Evolutionary conservation across 441 rosid species (phyloP).

Genomic region (Mallotus repandus): DNA sequence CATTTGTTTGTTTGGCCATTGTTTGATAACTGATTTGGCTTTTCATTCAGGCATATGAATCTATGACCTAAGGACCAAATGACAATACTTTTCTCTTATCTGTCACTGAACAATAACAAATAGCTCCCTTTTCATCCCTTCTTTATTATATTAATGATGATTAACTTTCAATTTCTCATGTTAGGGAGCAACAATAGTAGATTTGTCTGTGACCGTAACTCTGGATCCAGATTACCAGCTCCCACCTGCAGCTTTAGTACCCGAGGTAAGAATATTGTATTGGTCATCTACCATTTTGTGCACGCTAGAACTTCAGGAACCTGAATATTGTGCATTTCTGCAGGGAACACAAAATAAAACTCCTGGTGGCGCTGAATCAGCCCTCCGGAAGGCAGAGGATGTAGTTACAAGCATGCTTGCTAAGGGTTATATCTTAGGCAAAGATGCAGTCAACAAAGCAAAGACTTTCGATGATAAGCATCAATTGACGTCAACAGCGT

Average conservation of each 20-base stretch:
- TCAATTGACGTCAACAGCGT: slow-evolving; percentile 70
- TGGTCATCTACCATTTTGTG: slow-evolving; percentile 3
- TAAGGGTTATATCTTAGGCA: slow-evolving; percentile 77
- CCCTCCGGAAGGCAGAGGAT: slow-evolving; percentile 76
- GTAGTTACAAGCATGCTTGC: slow-evolving; percentile 80
- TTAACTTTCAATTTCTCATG: slow-evolving; percentile 24
- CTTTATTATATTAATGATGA: neutral
- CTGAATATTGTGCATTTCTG: slow-evolving; percentile 16
- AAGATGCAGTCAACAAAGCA: slow-evolving; percentile 75
- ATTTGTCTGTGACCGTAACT: slow-evolving; percentile 60
- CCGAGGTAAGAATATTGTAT: slow-evolving; percentile 33
- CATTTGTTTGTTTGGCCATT: neutral
- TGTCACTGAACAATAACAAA: neutral
- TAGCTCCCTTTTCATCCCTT: neutral
- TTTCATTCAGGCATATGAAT: neutral
- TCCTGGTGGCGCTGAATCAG: slow-evolving; percentile 50
- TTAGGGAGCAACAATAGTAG: slow-evolving; percentile 90
- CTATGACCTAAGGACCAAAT: neutral
- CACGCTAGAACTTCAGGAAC: neutral
- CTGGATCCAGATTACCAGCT: slow-evolving; percentile 68
- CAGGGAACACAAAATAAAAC: slow-evolving; percentile 49
- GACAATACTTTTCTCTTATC: neutral
- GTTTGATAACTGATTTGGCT: neutral
- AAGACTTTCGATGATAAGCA: slow-evolving; percentile 77
- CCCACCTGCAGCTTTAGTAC: slow-evolving; percentile 52